These are phyloP conservation scores for Citrus cavaleriei DNA, from an alignment of 345 rosid genomes.

Conservation along the genomic window DNA sequence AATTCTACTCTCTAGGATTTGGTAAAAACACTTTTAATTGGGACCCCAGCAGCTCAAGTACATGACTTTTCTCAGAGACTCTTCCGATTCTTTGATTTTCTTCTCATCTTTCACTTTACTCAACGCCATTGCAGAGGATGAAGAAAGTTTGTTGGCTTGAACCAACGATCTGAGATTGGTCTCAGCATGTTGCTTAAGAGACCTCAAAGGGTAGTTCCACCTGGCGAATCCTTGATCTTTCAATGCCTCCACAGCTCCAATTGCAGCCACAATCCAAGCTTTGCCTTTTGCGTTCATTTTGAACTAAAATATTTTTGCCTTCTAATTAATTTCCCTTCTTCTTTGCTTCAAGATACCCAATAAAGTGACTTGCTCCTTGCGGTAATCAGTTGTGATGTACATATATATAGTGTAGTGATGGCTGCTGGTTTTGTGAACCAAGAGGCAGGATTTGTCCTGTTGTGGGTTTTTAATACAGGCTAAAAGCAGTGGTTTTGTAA, in stretches of 20 bases:
- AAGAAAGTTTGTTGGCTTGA: slow-evolving; percentile 17
- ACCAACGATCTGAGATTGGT: slow-evolving; percentile 13
- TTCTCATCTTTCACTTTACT: slow-evolving; percentile 8
- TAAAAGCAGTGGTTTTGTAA: not conserved
- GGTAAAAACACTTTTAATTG: slow-evolving; percentile 5
- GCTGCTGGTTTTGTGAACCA: not conserved
- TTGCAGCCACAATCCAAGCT: slow-evolving; percentile 37
- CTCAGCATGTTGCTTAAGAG: slow-evolving; percentile 17
- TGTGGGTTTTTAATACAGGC: not conserved
- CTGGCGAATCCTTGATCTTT: slow-evolving; percentile 41
- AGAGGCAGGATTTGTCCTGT: slow-evolving; percentile 7
- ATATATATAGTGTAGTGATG: not conserved
- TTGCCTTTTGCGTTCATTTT: slow-evolving; percentile 30
- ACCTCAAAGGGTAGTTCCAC: slow-evolving; percentile 28
- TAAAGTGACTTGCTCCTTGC: not conserved
- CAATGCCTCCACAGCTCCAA: slow-evolving; percentile 34
- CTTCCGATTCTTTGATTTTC: slow-evolving; percentile 24
- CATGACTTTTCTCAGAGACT: slow-evolving; percentile 49
- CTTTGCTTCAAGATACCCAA: not conserved
- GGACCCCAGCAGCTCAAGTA: slow-evolving; percentile 72
- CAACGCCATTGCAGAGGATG: slow-evolving; percentile 5
- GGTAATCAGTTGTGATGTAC: not conserved
- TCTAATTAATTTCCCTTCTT: not conserved
- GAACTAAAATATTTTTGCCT: not conserved
- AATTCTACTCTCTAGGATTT: not conserved